phyloP scores from a whole-genome alignment of 257 asterid genomes.

The Forsythia suspensa region DNA sequence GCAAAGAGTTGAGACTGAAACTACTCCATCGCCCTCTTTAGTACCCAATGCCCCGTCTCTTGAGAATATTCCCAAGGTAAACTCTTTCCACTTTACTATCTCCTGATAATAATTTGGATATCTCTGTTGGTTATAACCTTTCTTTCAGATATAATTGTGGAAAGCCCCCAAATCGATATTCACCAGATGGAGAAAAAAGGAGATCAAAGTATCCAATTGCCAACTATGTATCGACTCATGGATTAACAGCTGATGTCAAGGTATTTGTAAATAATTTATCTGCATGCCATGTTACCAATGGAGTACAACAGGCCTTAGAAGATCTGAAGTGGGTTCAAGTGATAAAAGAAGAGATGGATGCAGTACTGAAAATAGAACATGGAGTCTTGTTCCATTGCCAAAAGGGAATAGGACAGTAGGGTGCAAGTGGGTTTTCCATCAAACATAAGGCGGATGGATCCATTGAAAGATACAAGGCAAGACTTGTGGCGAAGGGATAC shows the following conservation, averaged over 20 bases:
- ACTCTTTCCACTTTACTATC: background rate
- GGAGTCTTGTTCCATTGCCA: background rate
- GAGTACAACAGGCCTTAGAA: background rate
- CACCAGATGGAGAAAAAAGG: background rate
- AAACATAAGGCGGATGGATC: background rate
- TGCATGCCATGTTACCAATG: background rate
- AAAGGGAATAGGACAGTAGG: background rate
- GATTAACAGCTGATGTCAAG: background rate
- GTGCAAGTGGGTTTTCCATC: background rate
- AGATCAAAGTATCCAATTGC: background rate
- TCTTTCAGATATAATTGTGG: constrained; percentile 3
- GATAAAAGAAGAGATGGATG: background rate
- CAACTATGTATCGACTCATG: background rate
- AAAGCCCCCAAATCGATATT: background rate
- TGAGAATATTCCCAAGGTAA: background rate
- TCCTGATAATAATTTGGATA: background rate
- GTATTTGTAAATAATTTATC: background rate
- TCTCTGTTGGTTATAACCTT: background rate
- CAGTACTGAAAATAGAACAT: background rate
- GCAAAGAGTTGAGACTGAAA: background rate
- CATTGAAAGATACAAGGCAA: background rate
- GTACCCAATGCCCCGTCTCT: background rate
- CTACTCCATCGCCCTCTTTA: background rate
- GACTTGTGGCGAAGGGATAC: background rate
- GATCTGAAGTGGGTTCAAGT: background rate